A percentile compares a stretch with the other conserved stretches of the same genome.
phyloP scores from a whole-genome alignment of 306 rosid species.

The Malus orientalis region DNA sequence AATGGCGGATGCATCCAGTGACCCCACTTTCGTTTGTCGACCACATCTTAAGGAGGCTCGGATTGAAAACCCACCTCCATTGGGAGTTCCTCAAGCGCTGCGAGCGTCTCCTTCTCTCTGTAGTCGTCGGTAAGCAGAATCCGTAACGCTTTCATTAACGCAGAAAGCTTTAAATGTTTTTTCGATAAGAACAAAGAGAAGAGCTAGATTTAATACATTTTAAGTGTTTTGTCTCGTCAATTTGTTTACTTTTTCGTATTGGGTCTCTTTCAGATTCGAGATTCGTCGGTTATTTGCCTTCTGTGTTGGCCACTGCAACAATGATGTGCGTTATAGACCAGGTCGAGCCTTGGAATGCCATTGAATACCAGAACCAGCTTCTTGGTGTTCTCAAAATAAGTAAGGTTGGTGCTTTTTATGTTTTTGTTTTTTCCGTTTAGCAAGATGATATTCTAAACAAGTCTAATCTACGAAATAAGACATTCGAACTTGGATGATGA shows the following conservation, averaged over 20 bases:
- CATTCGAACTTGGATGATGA: no score
- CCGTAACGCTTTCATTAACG: neutral
- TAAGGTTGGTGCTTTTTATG: slow-evolving; percentile 37
- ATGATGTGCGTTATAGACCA: slow-evolving; percentile 70
- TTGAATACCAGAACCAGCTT: slow-evolving; percentile 59
- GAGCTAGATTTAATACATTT: no score
- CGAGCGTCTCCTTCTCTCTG: slow-evolving; percentile 62
- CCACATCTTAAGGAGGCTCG: slow-evolving; percentile 67
- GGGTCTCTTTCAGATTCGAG: slow-evolving; percentile 46
- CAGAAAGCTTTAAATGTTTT: neutral
- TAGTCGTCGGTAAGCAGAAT: slow-evolving; percentile 52
- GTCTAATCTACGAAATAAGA: no score
- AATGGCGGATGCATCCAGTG: slow-evolving; percentile 96
- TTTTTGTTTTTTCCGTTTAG: neutral
- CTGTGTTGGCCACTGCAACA: slow-evolving; percentile 86
- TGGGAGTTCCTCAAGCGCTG: slow-evolving; percentile 70
- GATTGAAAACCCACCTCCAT: slow-evolving; percentile 56
- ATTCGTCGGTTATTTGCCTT: slow-evolving; percentile 72
- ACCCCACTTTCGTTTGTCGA: slow-evolving; percentile 82
- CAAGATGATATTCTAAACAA: no score
- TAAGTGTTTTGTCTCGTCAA: neutral
- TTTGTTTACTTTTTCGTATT: neutral
- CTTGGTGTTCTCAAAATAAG: slow-evolving; percentile 55
- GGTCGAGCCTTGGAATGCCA: slow-evolving; percentile 54
- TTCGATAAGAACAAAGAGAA: slow-evolving; percentile 5